A percentile compares a stretch with the other conserved stretches of the same genome.
Evolutionary conservation across 371 early-diverging fungal genomes (phyloP).

Genomic region (Actinomortierella wolfii): DNA sequence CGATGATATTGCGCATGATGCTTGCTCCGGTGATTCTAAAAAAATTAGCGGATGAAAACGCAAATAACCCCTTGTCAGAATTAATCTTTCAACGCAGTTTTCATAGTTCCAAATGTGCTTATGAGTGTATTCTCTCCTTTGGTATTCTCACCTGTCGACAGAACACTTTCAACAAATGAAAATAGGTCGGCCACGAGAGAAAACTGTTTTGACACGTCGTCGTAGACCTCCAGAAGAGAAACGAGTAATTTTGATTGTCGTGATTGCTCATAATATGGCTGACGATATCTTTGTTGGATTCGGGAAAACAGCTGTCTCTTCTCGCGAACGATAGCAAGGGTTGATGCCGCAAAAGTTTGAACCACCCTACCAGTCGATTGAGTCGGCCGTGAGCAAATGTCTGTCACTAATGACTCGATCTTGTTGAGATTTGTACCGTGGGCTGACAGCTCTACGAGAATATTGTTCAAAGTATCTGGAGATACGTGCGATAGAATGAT

Average conservation of each 20-base stretch:
- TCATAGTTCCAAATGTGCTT: too few relatives aligned
- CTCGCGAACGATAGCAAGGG: constrained; percentile 10
- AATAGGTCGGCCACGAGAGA: background rate
- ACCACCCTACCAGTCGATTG: constrained; percentile 20
- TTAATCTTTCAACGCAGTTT: background rate
- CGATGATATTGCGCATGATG: constrained; percentile 11
- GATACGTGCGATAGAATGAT: constrained; percentile 24
- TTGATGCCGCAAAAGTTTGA: constrained; percentile 28
- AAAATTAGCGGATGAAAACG: background rate
- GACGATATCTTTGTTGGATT: constrained; percentile 13
- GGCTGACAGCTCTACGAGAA: constrained; percentile 15
- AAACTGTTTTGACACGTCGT: background rate
- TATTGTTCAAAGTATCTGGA: constrained; percentile 11
- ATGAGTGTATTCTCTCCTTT: background rate
- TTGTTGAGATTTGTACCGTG: constrained; percentile 6
- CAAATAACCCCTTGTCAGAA: background rate
- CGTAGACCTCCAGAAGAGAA: background rate
- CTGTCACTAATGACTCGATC: constrained; percentile 11
- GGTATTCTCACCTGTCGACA: background rate
- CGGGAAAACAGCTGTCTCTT: constrained; percentile 9
- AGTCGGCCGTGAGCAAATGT: constrained; percentile 21
- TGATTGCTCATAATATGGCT: background rate
- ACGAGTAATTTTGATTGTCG: background rate
- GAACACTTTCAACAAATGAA: background rate
- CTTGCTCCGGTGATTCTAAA: constrained; percentile 5